phyloP scores from a whole-genome alignment of 2,329 filamentous ascomycete genomes.

The Tolypocladium ophioglossoides region DNA sequence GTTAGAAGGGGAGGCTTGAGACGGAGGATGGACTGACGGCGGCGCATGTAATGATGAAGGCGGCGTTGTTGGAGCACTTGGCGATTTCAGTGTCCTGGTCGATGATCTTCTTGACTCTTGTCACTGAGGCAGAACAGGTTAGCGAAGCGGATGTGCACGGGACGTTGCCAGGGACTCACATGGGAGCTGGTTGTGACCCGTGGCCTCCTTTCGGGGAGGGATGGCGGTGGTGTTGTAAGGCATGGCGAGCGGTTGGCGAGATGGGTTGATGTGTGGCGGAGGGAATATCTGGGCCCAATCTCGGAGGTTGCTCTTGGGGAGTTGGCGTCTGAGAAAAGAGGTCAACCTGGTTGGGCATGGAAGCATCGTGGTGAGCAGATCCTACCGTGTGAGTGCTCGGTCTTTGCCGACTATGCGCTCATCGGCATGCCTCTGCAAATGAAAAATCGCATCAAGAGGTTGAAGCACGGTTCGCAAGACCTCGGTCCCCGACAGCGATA shows the following conservation, averaged over 20 bases:
- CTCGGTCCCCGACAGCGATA: neutral
- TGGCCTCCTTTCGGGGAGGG: constrained; percentile 68
- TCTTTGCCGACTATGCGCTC: neutral
- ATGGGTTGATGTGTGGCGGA: neutral
- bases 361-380: neutral
- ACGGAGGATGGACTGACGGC: constrained; percentile 44
- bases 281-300: too few relatives aligned
- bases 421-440: neutral
- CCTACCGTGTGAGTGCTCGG: neutral
- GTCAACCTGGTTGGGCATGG: neutral
- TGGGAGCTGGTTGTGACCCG: constrained; percentile 75
- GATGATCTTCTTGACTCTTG: constrained; percentile 93
- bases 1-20: constrained; percentile 1
- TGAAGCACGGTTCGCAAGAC: neutral
- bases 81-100: constrained; percentile 74
- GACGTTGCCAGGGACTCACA: constrained; percentile 44
- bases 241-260: constrained; percentile 40
- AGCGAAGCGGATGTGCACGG: constrained; percentile 2
- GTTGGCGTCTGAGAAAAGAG: neutral
- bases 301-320: too few relatives aligned
- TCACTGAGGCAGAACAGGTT: constrained; percentile 46
- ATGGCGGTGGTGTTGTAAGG: constrained; percentile 85
- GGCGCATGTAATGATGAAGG: constrained; percentile 86
- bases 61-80: constrained; percentile 84
- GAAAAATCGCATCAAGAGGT: neutral